Evolutionary conservation across 768 basidiomycete genomes (phyloP), one percentile per base, ranked within the genome.

Genomic region (Pleurotus cornucopiae): DNA sequence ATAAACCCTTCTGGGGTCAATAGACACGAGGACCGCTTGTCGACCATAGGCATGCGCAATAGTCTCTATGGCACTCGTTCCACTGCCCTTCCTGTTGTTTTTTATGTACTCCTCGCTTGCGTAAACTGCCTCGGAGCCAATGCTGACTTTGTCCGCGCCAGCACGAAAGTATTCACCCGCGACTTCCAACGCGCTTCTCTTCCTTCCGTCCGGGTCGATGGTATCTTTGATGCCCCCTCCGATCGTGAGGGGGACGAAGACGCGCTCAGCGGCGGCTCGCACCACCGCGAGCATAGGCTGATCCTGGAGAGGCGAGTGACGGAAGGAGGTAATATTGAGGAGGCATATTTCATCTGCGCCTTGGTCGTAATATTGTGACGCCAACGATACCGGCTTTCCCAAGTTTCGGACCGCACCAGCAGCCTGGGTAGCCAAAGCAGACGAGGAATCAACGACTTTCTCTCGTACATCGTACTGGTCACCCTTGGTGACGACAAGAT

Each of bases 391-490:
- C 16, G 97, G 97, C 73, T 97, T 98, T 51, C 97, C 97, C 48
- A 99, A 87, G 71, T 99, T 98, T 63, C 96, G 89, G 11, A 99
- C 97, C 0, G 83, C 82, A 23, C 91, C 90, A 5, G 83, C 86
- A 1, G 81, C 71, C 21, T 73, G 72, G 9, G 71, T 59, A 39
- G 73, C 56, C 54, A 64, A 52, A 44, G 52, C 54, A 18, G 66
- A 49, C 43, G 56, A 65, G 7, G 64, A n/a, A 46, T 49, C 62
- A 34, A 34, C 30, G 46, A 57, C 67, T 64, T 88, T 93, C 71
- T 98, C 95, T 54, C 95, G 91, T 14, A 98, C 95, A 68, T 98
- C 94, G 73, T 99, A 99, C 69, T 97, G 97, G 70, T 99, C 97
- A 56, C 97, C 97, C 74, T 99, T 99, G 43, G 97, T 99, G 1